A percentile compares a stretch with the other conserved stretches of the same genome.
Conservation (phyloP, 805 yeast species). For the Candida vartiovaarae region DNA sequence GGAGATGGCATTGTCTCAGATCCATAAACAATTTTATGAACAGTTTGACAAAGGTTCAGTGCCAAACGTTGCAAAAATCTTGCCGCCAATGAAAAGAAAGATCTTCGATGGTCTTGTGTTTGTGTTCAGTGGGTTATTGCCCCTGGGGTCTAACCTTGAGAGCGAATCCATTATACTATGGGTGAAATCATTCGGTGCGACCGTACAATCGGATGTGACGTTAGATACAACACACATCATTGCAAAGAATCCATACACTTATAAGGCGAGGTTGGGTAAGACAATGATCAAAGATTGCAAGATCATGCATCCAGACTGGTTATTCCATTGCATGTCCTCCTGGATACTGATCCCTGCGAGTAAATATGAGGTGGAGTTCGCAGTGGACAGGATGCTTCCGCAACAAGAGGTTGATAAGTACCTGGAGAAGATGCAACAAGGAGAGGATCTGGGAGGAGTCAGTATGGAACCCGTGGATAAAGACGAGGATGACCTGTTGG, state of each 20-base stretch:
- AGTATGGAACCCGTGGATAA: constrained; percentile 30
- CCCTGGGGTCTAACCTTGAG: constrained; percentile 66
- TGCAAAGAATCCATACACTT: constrained; percentile 73
- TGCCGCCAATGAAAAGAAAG: constrained; percentile 64
- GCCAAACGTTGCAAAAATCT: constrained; percentile 63
- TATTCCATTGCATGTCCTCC: constrained; percentile 72
- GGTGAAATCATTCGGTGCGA: constrained; percentile 90
- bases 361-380: constrained; percentile 48
- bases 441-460: not conserved
- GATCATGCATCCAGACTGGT: constrained; percentile 90
- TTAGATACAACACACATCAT: constrained; percentile 82
- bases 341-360: constrained; percentile 73
- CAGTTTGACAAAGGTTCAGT: constrained; percentile 32
- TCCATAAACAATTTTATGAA: constrained; percentile 64
- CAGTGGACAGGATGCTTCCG: constrained; percentile 37
- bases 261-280: constrained; percentile 77
- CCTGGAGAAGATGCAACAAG: constrained; percentile 24
- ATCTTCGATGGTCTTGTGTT: constrained; percentile 66
- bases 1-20: constrained; percentile 50
- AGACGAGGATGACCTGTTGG: constrained; percentile 33
- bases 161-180: constrained; percentile 85
- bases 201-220: constrained; percentile 62
- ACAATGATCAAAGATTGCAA: constrained; percentile 50
- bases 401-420: constrained; percentile 32
- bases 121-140: constrained; percentile 84